These are phyloP conservation scores for Backusella circina DNA, from an alignment of 192 early-diverging fungal species.

Conservation along the genomic window DNA sequence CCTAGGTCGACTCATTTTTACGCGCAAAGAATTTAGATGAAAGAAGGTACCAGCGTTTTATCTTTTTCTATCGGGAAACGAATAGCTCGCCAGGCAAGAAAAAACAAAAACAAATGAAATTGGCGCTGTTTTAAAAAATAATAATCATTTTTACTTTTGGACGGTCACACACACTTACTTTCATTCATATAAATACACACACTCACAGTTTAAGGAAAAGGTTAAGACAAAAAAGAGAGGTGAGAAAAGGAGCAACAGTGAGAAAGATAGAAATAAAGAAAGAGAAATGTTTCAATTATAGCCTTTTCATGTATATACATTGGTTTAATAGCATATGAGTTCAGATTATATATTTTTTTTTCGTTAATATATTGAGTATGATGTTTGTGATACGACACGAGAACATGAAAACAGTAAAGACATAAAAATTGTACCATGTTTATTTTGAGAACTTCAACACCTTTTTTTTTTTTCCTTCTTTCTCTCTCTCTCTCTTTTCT, in stretches of 20 bases:
- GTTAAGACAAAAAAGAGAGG: neutral
- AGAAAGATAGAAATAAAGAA: neutral
- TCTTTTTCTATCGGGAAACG: neutral
- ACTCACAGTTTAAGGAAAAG: neutral
- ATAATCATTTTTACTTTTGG: neutral
- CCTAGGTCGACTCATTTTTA: constrained; percentile 46
- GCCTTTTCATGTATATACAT: neutral
- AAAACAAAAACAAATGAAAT: neutral
- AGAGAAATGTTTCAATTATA: neutral
- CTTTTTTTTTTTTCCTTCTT: too few species aligned
- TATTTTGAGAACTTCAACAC: neutral
- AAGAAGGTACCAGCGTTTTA: neutral
- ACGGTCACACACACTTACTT: neutral
- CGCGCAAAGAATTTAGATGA: neutral
- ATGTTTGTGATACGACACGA: neutral
- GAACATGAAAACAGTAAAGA: neutral
- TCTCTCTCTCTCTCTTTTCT: neutral
- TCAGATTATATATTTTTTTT: neutral
- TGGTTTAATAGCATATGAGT: neutral
- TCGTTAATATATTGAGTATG: neutral
- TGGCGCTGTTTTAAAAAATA: neutral
- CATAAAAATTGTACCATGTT: neutral
- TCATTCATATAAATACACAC: neutral
- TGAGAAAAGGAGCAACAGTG: neutral
- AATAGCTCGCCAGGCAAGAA: neutral